Evolutionary conservation across 2,329 filamentous ascomycete genomes (phyloP), one percentile per base, ranked within the genome.

Genomic region (Teratosphaeria nubilosa): DNA sequence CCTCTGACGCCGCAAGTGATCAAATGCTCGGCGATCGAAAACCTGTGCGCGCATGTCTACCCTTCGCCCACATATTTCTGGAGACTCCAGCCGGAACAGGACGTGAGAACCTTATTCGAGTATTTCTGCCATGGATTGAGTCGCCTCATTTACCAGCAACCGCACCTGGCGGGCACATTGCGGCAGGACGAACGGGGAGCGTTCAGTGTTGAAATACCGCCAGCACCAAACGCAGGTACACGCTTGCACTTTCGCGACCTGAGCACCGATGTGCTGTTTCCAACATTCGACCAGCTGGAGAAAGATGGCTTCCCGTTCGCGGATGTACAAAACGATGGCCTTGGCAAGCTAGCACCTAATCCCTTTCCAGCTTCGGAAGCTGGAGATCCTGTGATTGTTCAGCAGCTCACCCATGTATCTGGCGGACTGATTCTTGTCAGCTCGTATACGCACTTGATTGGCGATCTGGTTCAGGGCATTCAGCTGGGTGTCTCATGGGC

Each of bases 11-110:
- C 56, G 9, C 14, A 53, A 16, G 48, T 37, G 13, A 25, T 60
- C 10, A 11, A 32, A 14, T 60, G 56, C 56, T 58, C 56, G 5
- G 59, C 59, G 3, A 57, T 58, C 34, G 56, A 60, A 22, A 58
- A 60, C 16, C 48, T 58, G 11, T 60, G 56, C 56, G 59, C 59
- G 10, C 51, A 51, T n/a, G 59, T 60, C 16, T 53, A 57, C n/a
- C 58, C 51, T 7, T 30, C 41, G n/a, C 55, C 53, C 16, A 51
- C 55, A 11, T 30, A 48, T 14, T 60, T 60, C 58, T 55, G 57
- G 30, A n/a, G 32, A n/a, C 24, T 51, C 24, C 10, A 52, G 14
- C 11, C 25, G 11, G 48, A 34, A 10, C 25, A 55, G 5, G 56
- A 58, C 41, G 37, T 50, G 10, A 16, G 10, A 11, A 13, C 4